Conservation (phyloP, 495 filamentous ascomycete genomes). For the Xylaria grammica region DNA sequence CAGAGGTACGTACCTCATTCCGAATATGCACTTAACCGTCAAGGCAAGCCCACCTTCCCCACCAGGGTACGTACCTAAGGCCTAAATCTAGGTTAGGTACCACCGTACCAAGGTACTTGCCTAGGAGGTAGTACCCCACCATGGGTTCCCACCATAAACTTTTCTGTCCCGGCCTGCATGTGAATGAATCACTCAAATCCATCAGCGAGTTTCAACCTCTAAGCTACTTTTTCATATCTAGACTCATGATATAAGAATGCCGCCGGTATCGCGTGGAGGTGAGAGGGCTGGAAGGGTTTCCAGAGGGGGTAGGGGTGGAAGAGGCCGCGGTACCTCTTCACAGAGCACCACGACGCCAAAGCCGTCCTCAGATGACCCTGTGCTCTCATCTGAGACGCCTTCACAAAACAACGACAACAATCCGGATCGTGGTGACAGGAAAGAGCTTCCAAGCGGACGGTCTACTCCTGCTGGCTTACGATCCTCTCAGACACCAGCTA, state of each 20-base stretch:
- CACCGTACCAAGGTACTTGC: too few relatives aligned
- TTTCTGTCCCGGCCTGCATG: conserved; percentile 29
- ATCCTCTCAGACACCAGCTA: conserved; percentile 25
- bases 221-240: not conserved
- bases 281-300: conserved; percentile 25
- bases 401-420: conserved; percentile 18
- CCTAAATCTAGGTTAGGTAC: too few relatives aligned
- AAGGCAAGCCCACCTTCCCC: too few relatives aligned
- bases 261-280: conserved; percentile 29
- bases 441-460: conserved; percentile 3
- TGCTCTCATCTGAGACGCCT: conserved; percentile 14
- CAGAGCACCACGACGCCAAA: conserved; percentile 19
- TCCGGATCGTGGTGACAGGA: not conserved
- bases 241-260: conserved; percentile 28
- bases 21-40: not conserved
- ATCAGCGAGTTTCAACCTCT: not conserved
- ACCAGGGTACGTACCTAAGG: too few relatives aligned
- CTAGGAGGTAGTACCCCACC: conserved; percentile 24
- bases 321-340: conserved; percentile 26
- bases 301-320: conserved; percentile 26
- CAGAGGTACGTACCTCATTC: too few relatives aligned
- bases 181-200: conserved; percentile 4
- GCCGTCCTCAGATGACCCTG: conserved; percentile 22
- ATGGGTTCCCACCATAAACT: conserved; percentile 38
- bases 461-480: conserved; percentile 17